Percentiles rank a stretch among this genome's conserved stretches.
These are phyloP conservation scores for Tetracladium marchalianum DNA, from an alignment of 495 filamentous ascomycete genomes.

Conservation along the genomic window DNA sequence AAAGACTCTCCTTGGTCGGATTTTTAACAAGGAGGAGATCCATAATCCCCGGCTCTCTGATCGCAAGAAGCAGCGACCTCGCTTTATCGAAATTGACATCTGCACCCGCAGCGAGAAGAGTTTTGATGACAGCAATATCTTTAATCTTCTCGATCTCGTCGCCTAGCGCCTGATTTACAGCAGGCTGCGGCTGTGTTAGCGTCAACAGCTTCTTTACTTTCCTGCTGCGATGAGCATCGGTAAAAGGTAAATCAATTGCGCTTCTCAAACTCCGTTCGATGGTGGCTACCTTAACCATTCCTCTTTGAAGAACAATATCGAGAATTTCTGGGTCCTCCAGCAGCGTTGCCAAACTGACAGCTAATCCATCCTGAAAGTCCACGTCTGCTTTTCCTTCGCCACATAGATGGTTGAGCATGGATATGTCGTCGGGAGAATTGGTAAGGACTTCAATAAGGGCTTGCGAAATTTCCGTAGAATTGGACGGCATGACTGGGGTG, in stretches of 20 bases:
- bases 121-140: not conserved
- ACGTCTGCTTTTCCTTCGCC: not conserved
- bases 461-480: not conserved
- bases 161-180: not conserved
- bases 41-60: not conserved
- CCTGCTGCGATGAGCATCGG: not conserved
- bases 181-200: not conserved
- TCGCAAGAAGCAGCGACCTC: not conserved
- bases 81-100: not conserved
- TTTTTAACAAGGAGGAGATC: not conserved
- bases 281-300: not conserved
- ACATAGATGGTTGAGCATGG: not conserved
- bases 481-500: not conserved
- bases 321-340: not conserved
- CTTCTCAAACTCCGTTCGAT: too few relatives aligned
- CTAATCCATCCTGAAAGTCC: not conserved
- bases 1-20: not conserved
- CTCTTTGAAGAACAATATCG: not conserved
- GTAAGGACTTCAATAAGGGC: not conserved
- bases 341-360: not conserved
- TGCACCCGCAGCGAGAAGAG: not conserved
- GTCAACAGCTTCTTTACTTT: not conserved
- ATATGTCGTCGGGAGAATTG: not conserved
- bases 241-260: not conserved
- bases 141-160: not conserved